Evolutionary conservation across 2,329 filamentous ascomycete species (phyloP).

Genomic region (Colletotrichum sp.): DNA sequence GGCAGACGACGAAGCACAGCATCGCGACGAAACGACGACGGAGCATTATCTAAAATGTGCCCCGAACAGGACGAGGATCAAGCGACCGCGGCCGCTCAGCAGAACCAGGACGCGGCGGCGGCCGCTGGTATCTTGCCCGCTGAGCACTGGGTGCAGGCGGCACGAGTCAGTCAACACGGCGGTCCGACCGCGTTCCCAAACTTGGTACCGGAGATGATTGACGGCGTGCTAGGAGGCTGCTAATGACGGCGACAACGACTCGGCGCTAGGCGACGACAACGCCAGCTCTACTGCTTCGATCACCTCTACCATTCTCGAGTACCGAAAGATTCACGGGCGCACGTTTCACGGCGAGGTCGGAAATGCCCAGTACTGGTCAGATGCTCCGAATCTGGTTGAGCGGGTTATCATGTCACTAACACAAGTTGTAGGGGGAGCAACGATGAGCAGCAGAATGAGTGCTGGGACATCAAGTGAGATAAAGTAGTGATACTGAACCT

Average conservation of each 20-base stretch:
- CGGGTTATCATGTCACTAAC: not conserved
- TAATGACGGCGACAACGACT: conserved; percentile 14
- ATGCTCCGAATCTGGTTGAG: rapidly evolving
- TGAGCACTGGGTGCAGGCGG: conserved; percentile 15
- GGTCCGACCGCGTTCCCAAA: not conserved
- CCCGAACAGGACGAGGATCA: not conserved
- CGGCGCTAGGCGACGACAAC: conserved; percentile 14
- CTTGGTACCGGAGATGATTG: not conserved
- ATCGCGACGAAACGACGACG: not conserved
- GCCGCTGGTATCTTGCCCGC: conserved; percentile 10
- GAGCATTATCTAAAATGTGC: not conserved
- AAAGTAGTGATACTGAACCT: conserved; percentile 2
- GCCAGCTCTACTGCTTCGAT: conserved; percentile 32
- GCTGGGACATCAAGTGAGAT: conserved; percentile 31
- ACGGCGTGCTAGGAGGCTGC: conserved; percentile 5
- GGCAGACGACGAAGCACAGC: not conserved
- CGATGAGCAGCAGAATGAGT: conserved; percentile 34
- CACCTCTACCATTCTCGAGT: conserved; percentile 31
- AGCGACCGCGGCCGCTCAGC: not conserved
- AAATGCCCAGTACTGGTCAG: conserved; percentile 31
- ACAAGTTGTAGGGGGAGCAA: conserved; percentile 24
- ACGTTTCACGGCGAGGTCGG: conserved; percentile 33
- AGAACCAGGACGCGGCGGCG: not conserved
- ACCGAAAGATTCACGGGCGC: conserved; percentile 34
- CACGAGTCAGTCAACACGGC: conserved; percentile 8